Evolutionary conservation across 1,139 yeast genomes (phyloP), one percentile per base, ranked within the genome.

Genomic region (Pichia sp.): DNA sequence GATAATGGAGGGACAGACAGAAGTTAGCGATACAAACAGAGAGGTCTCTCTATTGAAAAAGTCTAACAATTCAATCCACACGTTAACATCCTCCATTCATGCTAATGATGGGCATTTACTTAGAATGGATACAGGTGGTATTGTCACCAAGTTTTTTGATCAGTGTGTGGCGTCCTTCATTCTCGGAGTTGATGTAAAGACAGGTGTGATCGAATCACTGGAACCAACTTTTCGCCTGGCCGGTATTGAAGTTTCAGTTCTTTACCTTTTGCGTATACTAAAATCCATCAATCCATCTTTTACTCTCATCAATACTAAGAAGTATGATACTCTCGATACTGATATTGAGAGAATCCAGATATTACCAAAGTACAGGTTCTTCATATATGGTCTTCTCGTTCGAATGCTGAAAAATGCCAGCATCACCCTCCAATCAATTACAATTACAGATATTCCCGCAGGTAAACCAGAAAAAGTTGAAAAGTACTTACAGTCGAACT

Each of bases 241-340:
- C 10, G 49, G 48, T 8, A 29, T 49, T 13, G 44, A 44, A 6
- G 1, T 58, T 2, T 53, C 55, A 1, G 30, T 56, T 4, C 30
- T 56, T 20, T 42, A 51, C 12, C 11, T 58, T 0, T 17, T 51
- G 16, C 38, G 32, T 31, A 15, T 47, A 3, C 14, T 34, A 3
- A 33, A 32, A 21, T 19, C 29, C 8, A 33, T 40, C 3, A 20
- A 18, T 15, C 36, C 37, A 7, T 14, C 6, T 5, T 12, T 9
- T 12, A 9, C 6, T 6, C 12, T n/a, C n/a, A n/a, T n/a, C 23
- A 26, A 19, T 28, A 19, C 20, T 5, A n/a, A 22, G 14, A 3
- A 13, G 19, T 22, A 10, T 8, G 13, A 12, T 29, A 12, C 12
- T 3, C 13, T 15, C 16, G 27, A 22, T 22, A 12, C 21, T 9